These are phyloP conservation scores for Solanum hybrid DNA, from an alignment of 305 asterid species.

Conservation along the genomic window DNA sequence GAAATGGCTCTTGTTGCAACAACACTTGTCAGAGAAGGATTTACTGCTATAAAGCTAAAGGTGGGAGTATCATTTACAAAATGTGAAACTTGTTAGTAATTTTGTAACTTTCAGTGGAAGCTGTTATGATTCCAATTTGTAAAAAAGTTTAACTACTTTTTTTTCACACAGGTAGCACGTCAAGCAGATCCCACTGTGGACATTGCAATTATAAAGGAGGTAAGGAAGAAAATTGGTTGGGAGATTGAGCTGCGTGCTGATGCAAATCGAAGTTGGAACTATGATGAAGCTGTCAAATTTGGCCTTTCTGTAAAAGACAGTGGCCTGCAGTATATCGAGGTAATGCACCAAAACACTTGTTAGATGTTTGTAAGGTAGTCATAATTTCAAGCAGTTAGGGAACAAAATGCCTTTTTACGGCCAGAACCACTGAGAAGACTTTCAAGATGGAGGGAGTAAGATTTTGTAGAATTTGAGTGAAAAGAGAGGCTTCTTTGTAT, in stretches of 20 bases:
- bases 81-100: background rate
- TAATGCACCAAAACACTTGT: conserved; percentile 12
- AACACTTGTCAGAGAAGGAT: conserved; percentile 69
- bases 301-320: conserved; percentile 59
- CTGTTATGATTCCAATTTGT: background rate
- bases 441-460: background rate
- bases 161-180: conserved; percentile 65
- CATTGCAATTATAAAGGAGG: conserved; percentile 65
- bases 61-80: conserved; percentile 19
- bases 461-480: background rate
- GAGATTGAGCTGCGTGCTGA: conserved; percentile 72
- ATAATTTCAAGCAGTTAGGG: background rate
- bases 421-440: background rate
- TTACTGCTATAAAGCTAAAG: conserved; percentile 74
- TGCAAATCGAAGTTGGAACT: conserved; percentile 81
- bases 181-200: conserved; percentile 64
- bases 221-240: conserved; percentile 69
- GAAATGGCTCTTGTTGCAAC: conserved; percentile 70
- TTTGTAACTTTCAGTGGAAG: background rate
- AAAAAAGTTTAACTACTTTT: background rate
- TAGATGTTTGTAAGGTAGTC: background rate
- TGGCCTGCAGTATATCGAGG: conserved; percentile 89
- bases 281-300: conserved; percentile 62
- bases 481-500: background rate
- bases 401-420: background rate